These are phyloP conservation scores for Suillus fuscotomentosus DNA, from an alignment of 768 basidiomycete species.

Conservation along the genomic window DNA sequence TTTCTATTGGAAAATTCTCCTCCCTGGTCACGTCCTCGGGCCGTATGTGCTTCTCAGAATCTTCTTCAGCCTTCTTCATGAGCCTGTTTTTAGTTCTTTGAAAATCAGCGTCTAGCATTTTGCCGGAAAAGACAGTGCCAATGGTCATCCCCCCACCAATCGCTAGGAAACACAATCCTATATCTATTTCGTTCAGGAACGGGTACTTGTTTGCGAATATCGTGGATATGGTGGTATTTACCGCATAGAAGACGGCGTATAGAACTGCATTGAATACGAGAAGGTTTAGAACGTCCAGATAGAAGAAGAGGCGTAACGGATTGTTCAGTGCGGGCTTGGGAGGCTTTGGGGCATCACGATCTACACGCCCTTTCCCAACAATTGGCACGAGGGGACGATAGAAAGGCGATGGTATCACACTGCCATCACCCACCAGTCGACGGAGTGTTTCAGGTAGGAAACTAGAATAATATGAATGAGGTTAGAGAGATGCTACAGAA, in stretches of 20 bases:
- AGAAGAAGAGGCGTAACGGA: slow-evolving; percentile 35
- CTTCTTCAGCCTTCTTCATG: slow-evolving; percentile 9
- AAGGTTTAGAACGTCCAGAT: slow-evolving; percentile 36
- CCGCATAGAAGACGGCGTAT: slow-evolving; percentile 49
- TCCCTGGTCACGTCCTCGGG: slow-evolving; percentile 26
- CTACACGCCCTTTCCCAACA: slow-evolving; percentile 22
- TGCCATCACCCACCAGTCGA: slow-evolving; percentile 28
- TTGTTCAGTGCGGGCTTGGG: slow-evolving; percentile 31
- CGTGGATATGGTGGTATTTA: slow-evolving; percentile 47
- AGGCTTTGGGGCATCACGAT: background rate
- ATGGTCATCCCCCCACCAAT: slow-evolving; percentile 70
- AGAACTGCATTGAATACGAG: slow-evolving; percentile 55
- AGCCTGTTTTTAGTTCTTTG: slow-evolving; percentile 32
- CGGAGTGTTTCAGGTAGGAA: slow-evolving; percentile 23
- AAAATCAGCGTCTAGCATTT: slow-evolving; percentile 67
- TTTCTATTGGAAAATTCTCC: slow-evolving; percentile 58
- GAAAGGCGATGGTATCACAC: slow-evolving; percentile 23
- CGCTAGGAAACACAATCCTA: slow-evolving; percentile 78
- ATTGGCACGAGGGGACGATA: slow-evolving; percentile 26
- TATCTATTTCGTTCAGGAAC: slow-evolving; percentile 42
- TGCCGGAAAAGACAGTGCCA: slow-evolving; percentile 59
- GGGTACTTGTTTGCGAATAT: slow-evolving; percentile 51
- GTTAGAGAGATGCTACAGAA: slow-evolving; percentile 20
- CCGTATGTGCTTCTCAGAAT: slow-evolving; percentile 20
- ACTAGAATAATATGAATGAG: slow-evolving; percentile 29